Conservation (phyloP, 2,329 filamentous ascomycete species). For the Fusarium paranaense region DNA sequence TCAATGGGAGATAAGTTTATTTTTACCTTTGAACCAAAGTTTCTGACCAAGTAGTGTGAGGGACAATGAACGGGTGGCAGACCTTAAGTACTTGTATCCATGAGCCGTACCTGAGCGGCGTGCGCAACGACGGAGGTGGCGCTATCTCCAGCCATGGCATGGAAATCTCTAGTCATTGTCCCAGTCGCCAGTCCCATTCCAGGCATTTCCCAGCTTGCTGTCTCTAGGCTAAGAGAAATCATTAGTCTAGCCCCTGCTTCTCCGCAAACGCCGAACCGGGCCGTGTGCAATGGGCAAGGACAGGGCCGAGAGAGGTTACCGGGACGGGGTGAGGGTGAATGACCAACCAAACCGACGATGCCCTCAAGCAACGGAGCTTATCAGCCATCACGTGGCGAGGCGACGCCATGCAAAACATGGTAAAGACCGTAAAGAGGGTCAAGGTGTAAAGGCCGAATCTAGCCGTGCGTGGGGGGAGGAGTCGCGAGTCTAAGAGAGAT, state of each 20-base stretch:
- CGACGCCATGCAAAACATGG: conserved; percentile 7
- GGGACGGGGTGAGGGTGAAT: neutral
- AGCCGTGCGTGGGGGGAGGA: conserved; percentile 37
- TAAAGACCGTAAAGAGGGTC: conserved; percentile 1
- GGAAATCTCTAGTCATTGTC: conserved; percentile 11
- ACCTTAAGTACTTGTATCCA: conserved; percentile 31
- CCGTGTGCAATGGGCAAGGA: conserved; percentile 9
- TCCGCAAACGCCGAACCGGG: conserved; percentile 35
- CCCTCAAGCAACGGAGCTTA: conserved; percentile 38
- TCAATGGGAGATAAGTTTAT: conserved; percentile 36
- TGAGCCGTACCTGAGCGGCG: conserved; percentile 16
- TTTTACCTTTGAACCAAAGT: conserved; percentile 19
- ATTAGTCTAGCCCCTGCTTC: neutral
- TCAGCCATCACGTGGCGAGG: conserved; percentile 43
- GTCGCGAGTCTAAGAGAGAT: neutral
- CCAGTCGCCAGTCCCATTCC: conserved; percentile 32
- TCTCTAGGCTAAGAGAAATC: conserved; percentile 9
- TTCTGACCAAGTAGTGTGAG: neutral
- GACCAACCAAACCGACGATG: conserved; percentile 12
- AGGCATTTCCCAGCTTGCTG: conserved; percentile 25
- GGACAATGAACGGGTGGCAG: conserved; percentile 26
- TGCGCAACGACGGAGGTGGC: conserved; percentile 33
- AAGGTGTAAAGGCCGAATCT: conserved; percentile 39
- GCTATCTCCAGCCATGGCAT: conserved; percentile 33
- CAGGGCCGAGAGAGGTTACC: conserved; percentile 25